Conservation (phyloP, 106 monocot species). For the Platanthera guangdongensis region DNA sequence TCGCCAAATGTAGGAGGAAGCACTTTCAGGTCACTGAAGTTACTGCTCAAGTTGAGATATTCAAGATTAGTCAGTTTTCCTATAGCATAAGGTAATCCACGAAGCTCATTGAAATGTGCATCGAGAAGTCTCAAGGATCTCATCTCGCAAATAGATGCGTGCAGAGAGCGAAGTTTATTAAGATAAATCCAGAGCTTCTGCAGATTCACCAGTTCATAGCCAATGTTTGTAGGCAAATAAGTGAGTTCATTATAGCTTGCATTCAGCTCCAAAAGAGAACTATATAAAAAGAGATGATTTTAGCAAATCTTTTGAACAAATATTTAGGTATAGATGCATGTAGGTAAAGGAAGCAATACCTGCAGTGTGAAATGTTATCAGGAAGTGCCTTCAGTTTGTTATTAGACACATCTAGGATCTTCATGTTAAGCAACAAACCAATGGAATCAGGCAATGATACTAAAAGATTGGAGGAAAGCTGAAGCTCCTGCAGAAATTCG, state of each 20-base stretch:
- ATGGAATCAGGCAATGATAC: constrained; percentile 78
- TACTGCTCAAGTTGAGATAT: constrained; percentile 68
- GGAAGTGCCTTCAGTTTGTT: constrained; percentile 88
- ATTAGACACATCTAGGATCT: constrained; percentile 70
- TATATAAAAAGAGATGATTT: constrained; percentile 9
- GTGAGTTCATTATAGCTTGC: constrained; percentile 74
- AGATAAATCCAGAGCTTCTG: constrained; percentile 60
- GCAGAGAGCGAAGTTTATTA: constrained; percentile 89
- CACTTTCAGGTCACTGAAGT: constrained; percentile 72
- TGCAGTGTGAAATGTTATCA: constrained; percentile 83
- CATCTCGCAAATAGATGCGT: constrained; percentile 71
- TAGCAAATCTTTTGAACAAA: background rate
- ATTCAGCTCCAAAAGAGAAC: constrained; percentile 83
- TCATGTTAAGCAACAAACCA: constrained; percentile 70
- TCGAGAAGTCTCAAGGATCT: constrained; percentile 53
- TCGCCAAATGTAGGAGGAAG: constrained; percentile 74
- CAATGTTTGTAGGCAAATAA: constrained; percentile 87
- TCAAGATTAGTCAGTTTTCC: constrained; percentile 71
- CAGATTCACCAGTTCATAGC: constrained; percentile 57
- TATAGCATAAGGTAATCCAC: constrained; percentile 55
- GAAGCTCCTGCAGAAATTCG: constrained; percentile 67
- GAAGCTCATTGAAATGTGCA: constrained; percentile 88
- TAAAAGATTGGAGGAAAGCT: constrained; percentile 58
- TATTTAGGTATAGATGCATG: background rate
- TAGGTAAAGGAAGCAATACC: constrained; percentile 21